phyloP scores from a whole-genome alignment of 768 basidiomycete genomes.

The Cubamyces sp. region DNA sequence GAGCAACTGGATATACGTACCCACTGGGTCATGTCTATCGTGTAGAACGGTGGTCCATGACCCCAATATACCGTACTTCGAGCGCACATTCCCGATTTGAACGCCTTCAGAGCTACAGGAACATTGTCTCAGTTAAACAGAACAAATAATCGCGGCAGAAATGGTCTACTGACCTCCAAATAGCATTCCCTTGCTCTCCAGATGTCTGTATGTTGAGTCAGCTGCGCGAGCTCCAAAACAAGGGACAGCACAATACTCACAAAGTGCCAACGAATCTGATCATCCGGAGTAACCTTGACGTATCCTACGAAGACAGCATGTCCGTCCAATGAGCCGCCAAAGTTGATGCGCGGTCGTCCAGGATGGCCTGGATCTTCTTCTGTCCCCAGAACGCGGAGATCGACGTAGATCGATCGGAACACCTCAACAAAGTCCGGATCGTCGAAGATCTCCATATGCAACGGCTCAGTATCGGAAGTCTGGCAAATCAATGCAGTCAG shows the following conservation, averaged over 20 bases:
- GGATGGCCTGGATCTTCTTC: slow-evolving; percentile 53
- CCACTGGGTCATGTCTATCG: slow-evolving; percentile 51
- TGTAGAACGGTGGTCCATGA: slow-evolving; percentile 54
- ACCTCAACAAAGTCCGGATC: slow-evolving; percentile 54
- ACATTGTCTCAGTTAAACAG: not conserved
- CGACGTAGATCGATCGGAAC: slow-evolving; percentile 52
- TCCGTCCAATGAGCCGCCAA: slow-evolving; percentile 52
- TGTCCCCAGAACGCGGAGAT: slow-evolving; percentile 46
- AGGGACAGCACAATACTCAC: slow-evolving; percentile 42
- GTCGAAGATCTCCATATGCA: slow-evolving; percentile 55
- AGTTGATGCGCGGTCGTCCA: slow-evolving; percentile 55
- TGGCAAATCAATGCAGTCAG: slow-evolving; percentile 15
- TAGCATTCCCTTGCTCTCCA: slow-evolving; percentile 53
- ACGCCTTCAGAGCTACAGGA: slow-evolving; percentile 59
- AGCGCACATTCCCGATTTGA: slow-evolving; percentile 63
- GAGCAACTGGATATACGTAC: slow-evolving; percentile 31
- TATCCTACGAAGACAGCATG: slow-evolving; percentile 52
- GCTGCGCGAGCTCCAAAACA: not conserved
- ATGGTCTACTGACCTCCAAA: slow-evolving; percentile 55
- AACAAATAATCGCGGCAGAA: not conserved
- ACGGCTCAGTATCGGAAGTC: slow-evolving; percentile 36
- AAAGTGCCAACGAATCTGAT: slow-evolving; percentile 65
- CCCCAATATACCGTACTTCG: slow-evolving; percentile 61
- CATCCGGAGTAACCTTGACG: slow-evolving; percentile 59
- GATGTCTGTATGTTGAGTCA: slow-evolving; percentile 27